A percentile compares a stretch with the other conserved stretches of the same genome.
Evolutionary conservation across 148 eudicot species (phyloP).

Genomic region (Rhododendron henanense): DNA sequence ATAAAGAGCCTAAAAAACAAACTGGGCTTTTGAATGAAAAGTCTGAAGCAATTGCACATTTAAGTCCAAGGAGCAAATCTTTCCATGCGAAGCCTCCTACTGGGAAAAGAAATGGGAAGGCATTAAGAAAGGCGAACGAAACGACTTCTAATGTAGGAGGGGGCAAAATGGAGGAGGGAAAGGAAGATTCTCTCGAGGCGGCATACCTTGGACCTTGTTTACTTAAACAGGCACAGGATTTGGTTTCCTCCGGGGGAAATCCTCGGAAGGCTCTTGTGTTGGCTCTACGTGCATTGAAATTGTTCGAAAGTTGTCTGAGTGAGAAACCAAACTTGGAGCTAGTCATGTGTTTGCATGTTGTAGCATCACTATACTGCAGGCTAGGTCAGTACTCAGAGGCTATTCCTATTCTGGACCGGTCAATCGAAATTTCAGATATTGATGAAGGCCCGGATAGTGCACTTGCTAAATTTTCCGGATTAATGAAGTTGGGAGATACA

Average conservation of each 20-base stretch:
- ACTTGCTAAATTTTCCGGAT: slow-evolving; percentile 83
- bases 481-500: slow-evolving; percentile 86
- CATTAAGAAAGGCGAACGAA: slow-evolving; percentile 14
- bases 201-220: slow-evolving; percentile 58
- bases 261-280: slow-evolving; percentile 61
- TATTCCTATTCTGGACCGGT: slow-evolving; percentile 62
- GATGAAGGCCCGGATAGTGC: slow-evolving; percentile 57
- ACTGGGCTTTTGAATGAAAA: background rate
- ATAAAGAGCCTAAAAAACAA: slow-evolving; percentile 9
- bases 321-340: slow-evolving; percentile 57
- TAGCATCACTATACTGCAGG: slow-evolving; percentile 60
- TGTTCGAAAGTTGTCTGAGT: slow-evolving; percentile 45
- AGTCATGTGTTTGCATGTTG: slow-evolving; percentile 81
- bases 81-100: slow-evolving; percentile 24
- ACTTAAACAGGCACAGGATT: slow-evolving; percentile 64
- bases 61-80: slow-evolving; percentile 9
- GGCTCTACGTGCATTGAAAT: slow-evolving; percentile 64
- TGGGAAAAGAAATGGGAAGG: slow-evolving; percentile 13
- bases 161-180: slow-evolving; percentile 3
- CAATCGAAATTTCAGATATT: slow-evolving; percentile 52
- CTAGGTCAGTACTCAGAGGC: slow-evolving; percentile 48
- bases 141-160: slow-evolving; percentile 8
- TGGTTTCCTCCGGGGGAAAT: slow-evolving; percentile 51
- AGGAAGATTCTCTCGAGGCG: slow-evolving; percentile 28
- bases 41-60: background rate